A percentile compares a stretch with the other conserved stretches of the same genome.
Conservation (phyloP, 805 yeast species). For the Yarrowia keelungensis region DNA sequence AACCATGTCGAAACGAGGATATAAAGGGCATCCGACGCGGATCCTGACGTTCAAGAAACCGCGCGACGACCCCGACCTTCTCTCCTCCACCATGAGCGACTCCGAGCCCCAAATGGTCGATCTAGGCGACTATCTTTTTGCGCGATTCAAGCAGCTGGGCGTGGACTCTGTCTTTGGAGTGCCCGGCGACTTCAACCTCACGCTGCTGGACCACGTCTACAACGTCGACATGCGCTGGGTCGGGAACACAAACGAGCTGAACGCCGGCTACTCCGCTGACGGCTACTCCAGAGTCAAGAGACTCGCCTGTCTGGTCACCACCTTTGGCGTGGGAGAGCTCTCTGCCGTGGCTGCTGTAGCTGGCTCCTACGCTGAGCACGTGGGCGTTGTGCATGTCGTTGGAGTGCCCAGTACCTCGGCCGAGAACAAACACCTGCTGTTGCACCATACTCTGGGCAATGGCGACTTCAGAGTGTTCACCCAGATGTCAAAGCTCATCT, state of each 20-base stretch:
- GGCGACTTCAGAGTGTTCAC: slow-evolving; percentile 81
- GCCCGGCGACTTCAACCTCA: slow-evolving; percentile 67
- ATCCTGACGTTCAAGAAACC: slow-evolving; percentile 37
- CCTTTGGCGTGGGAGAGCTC: slow-evolving; percentile 91
- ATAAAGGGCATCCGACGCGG: slow-evolving; percentile 38
- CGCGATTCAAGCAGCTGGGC: slow-evolving; percentile 74
- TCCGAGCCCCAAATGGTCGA: slow-evolving; percentile 53
- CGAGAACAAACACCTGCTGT: slow-evolving; percentile 71
- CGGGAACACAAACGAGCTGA: slow-evolving; percentile 88
- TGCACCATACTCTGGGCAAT: slow-evolving; percentile 86
- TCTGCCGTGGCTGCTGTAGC: slow-evolving; percentile 86
- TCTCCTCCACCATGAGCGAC: slow-evolving; percentile 21
- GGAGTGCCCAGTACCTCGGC: slow-evolving; percentile 84
- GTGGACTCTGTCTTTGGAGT: slow-evolving; percentile 64
- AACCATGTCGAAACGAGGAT: slow-evolving; percentile 39
- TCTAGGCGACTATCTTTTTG: slow-evolving; percentile 78
- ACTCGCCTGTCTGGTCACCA: slow-evolving; percentile 74
- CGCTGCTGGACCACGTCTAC: slow-evolving; percentile 70
- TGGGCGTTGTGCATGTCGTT: slow-evolving; percentile 81
- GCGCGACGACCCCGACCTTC: neutral
- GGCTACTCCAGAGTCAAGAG: slow-evolving; percentile 87
- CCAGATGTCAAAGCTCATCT: slow-evolving; percentile 76
- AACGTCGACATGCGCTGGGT: slow-evolving; percentile 75
- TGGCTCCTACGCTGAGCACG: slow-evolving; percentile 89
- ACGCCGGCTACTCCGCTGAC: slow-evolving; percentile 88